Base-by-base conservation (phyloP, 345 rosid species). In the Populus nigra region DNA sequence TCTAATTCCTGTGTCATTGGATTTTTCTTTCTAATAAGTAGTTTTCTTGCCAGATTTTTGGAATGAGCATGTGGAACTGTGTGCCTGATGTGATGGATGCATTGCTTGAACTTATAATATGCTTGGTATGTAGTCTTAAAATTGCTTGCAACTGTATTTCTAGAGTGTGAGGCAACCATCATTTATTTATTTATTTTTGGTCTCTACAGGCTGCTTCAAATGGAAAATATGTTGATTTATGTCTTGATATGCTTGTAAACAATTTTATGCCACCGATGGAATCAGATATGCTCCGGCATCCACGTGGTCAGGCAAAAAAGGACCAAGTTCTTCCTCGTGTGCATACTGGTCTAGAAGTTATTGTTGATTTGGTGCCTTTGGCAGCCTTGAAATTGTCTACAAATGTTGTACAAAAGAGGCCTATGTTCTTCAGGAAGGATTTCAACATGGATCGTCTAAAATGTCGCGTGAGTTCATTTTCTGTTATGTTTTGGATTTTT, bases 51-150 rank as follows among this genome's bases (percentile, higher is more conserved):
- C 88, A 93, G 96, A 86, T 96, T 76, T 93, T 88, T 85, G 79
- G 86, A 70, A 90, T 92, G 94, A 86, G 82, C 82, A 63, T 93
- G 90, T 93, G 99, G 98, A 88, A 84, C 68, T 87, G 85, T 72
- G 85, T 75, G 35, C 86, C 91, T 62, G 84, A 83, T 83, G 91
- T 91, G 68, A 86, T 89, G 87, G 97, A 93, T 79, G 94, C 97
- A 3, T 76, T 92, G 83, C 83, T 85, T 29, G 91, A 86, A 67
- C 86, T 95, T 18, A 72, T 95, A 80, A 83, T 83, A 71, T 86
- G 91, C 63, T 79, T 95, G 89, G 98, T 95, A 89, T 27, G 87
- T 73, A 25, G 29, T 47, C 68, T 83, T 78, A 8, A 17, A 39
- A 15, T 35, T 69, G 35, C 35, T 22, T 59, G 7, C 5, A 33